Base-by-base conservation (phyloP, 768 basidiomycete species). In the Mycena chlorophos region DNA sequence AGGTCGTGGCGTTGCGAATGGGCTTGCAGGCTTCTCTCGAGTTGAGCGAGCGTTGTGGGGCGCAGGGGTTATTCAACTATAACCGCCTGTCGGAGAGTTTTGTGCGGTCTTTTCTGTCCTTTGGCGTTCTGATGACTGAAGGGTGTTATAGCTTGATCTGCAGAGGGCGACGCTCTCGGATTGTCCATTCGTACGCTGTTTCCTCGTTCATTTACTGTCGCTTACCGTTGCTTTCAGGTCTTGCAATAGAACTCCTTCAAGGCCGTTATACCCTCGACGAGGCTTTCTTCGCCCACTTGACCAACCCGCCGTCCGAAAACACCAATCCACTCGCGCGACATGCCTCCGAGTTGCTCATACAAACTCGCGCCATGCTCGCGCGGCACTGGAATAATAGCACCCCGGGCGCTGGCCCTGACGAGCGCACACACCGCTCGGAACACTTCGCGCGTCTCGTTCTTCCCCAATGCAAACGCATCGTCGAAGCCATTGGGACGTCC, bases 1-100 rank as follows among this genome's bases (percentile, higher is more conserved):
- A 69, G 39, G 62, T 58, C 27, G 47, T 49, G 8, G 54, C 47
- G 3, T 5, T 42, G 12, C 26, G 28, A 3, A 28, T 45, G 17
- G n/a, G 22, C 19, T 27, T 19, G 19, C 40, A 49, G 5, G 27
- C 37, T 2, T 17, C 14, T 2, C 22, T 46, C 14, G 28, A 27
- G 12, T 42, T 57, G 1, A 42, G 39, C n/a, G 70, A 71, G 25
- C 64, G 70, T n/a, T 68, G 68, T n/a, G 72, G 72, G 16, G 72
- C 72, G 5, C 72, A 71, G 54, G 72, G 72, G 1, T 57, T 73
- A 5, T 71, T 71, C 27, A 63, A 55, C 12, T 48, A 57, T 51
- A 72, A 72, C 55, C 61, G 65, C 49, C 53, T 74, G 37, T 59
- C 62, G 6, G 40, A 43, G 8, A 13, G 58, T 25, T 59, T 65